These are phyloP conservation scores for Paecilomyces fulvus DNA, from an alignment of 2,329 filamentous ascomycete species.

Conservation along the genomic window DNA sequence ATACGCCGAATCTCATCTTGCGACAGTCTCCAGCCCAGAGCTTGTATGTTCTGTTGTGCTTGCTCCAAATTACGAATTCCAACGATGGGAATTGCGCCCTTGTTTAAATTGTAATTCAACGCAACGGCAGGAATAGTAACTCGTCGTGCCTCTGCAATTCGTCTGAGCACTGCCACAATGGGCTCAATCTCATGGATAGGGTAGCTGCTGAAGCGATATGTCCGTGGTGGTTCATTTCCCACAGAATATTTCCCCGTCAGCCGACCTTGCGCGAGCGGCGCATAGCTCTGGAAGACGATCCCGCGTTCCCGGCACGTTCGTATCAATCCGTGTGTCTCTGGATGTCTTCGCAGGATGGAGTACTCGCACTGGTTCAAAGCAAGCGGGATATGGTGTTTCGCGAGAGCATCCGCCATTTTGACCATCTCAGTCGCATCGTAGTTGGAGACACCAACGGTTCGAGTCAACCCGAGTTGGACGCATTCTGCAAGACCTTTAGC, in stretches of 20 bases:
- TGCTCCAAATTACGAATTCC: constrained; percentile 35
- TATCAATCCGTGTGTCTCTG: constrained; percentile 33
- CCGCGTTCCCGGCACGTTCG: constrained; percentile 32
- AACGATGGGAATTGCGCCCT: constrained; percentile 36
- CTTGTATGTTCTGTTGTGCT: constrained; percentile 31
- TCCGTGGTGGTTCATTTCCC: constrained; percentile 29
- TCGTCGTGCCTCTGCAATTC: constrained; percentile 26
- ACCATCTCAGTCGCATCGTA: constrained; percentile 36
- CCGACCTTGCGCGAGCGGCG: constrained; percentile 32
- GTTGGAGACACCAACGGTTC: constrained; percentile 38
- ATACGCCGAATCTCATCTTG: constrained; percentile 35
- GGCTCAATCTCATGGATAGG: constrained; percentile 37
- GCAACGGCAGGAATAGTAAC: constrained; percentile 32
- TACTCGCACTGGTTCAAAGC: constrained; percentile 40
- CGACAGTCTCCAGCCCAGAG: constrained; percentile 35
- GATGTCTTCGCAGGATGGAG: constrained; percentile 33
- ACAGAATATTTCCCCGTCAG: constrained; percentile 33
- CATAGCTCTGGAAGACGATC: constrained; percentile 37
- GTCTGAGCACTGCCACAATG: constrained; percentile 25
- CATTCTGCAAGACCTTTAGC: constrained; percentile 37
- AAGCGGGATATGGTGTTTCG: constrained; percentile 30
- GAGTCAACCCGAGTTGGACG: constrained; percentile 33
- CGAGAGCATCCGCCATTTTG: constrained; percentile 34
- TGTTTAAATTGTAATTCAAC: constrained; percentile 38
- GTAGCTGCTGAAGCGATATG: constrained; percentile 34